Conservation (phyloP, 164 flowering plant species). For the Sextonia rubra region DNA sequence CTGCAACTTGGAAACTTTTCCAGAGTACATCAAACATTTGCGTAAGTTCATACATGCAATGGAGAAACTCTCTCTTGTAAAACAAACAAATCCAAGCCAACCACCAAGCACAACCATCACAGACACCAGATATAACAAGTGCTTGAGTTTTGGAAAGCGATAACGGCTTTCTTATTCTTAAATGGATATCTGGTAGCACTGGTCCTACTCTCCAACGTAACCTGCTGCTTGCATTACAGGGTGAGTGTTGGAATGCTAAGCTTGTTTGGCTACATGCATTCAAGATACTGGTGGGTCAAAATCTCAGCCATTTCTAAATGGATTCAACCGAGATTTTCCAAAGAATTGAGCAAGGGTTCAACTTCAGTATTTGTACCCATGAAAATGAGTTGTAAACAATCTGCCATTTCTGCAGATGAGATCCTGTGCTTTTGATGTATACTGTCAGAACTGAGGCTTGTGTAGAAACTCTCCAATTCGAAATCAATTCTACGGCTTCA, state of each 20-base stretch:
- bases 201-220: background rate
- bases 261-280: conserved; percentile 5
- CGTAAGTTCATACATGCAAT: conserved; percentile 82
- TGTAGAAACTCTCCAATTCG: conserved; percentile 14
- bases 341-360: conserved; percentile 3
- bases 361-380: conserved; percentile 5
- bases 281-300: conserved; percentile 1
- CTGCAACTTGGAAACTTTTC: conserved; percentile 94
- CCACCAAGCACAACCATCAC: conserved; percentile 37
- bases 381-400: background rate
- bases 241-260: conserved; percentile 3
- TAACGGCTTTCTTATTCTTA: conserved; percentile 17
- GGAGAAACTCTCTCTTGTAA: conserved; percentile 70
- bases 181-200: background rate
- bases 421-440: conserved; percentile 7
- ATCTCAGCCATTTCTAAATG: conserved; percentile 9
- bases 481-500: conserved; percentile 9
- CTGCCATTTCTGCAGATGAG: background rate
- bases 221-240: conserved; percentile 8
- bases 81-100: conserved; percentile 36
- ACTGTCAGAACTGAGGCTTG: conserved; percentile 1
- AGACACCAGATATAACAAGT: conserved; percentile 70
- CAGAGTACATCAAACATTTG: conserved; percentile 90
- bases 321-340: background rate
- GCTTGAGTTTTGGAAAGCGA: conserved; percentile 76